Evolutionary conservation across 2,329 filamentous ascomycete species (phyloP).

Genomic region (Neonectria hederae): DNA sequence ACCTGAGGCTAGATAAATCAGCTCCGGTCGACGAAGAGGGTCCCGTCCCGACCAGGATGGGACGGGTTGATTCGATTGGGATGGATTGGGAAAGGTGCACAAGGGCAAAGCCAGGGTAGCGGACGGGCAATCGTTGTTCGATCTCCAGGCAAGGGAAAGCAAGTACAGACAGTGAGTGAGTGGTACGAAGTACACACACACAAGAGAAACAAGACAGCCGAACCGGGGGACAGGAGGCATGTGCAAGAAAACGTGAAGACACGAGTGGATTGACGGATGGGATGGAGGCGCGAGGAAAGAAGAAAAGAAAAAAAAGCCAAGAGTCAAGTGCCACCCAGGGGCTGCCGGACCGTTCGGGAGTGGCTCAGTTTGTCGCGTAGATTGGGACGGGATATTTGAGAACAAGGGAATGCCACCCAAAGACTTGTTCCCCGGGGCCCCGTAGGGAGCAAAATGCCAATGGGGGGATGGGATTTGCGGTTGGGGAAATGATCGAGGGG

Average conservation of each 20-base stretch:
- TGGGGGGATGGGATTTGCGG: constrained; percentile 25
- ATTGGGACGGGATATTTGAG: constrained; percentile 19
- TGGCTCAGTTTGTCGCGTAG: constrained; percentile 24
- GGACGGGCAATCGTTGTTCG: neutral
- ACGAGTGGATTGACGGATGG: constrained; percentile 3
- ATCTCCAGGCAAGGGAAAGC: constrained; percentile 3
- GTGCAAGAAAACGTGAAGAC: constrained; percentile 5
- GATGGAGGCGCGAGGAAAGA: constrained; percentile 1
- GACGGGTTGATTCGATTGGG: constrained; percentile 12
- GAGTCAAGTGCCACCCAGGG: constrained; percentile 2
- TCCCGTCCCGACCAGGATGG: constrained; percentile 12
- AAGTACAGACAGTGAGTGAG: constrained; percentile 5
- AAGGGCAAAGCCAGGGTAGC: constrained; percentile 17
- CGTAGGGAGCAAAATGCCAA: constrained; percentile 33
- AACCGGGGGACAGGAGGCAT: neutral
- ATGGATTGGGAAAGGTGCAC: constrained; percentile 24
- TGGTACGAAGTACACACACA: constrained; percentile 2
- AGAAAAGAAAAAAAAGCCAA: neutral
- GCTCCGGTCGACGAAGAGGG: constrained; percentile 33
- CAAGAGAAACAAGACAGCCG: constrained; percentile 9
- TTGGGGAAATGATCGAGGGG: constrained; percentile 28
- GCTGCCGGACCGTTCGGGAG: constrained; percentile 18
- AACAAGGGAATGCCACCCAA: constrained; percentile 34
- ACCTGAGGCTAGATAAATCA: constrained; percentile 19
- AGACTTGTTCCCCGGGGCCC: constrained; percentile 24